Conservation (phyloP, 225 moss, liverwort and hornwort genomes). For the Rhytidiadelphus loreus region DNA sequence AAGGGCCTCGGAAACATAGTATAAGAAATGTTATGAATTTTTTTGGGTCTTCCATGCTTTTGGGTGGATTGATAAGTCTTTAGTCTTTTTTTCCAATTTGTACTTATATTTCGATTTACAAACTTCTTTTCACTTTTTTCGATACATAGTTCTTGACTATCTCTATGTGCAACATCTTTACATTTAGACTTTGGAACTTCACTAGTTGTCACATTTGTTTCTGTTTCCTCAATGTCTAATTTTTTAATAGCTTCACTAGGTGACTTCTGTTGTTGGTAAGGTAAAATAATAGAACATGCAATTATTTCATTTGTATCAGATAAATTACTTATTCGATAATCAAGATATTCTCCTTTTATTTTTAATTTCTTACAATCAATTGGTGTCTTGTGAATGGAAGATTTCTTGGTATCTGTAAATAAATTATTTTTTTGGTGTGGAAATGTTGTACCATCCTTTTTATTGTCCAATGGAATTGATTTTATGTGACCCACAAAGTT, state of each 20-base stretch:
- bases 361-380: neutral
- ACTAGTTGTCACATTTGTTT: neutral
- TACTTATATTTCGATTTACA: neutral
- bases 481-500: neutral
- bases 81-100: neutral
- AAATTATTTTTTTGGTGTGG: neutral
- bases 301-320: slow-evolving; percentile 1
- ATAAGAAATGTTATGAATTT: neutral
- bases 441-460: neutral
- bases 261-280: neutral
- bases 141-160: neutral
- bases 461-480: neutral
- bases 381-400: neutral
- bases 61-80: neutral
- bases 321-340: neutral
- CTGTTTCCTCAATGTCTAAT: neutral
- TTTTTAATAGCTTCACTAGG: neutral
- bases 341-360: neutral
- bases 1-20: neutral
- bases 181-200: neutral
- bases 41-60: slow-evolving; percentile 2
- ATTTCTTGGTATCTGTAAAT: neutral
- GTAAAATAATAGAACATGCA: neutral
- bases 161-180: neutral
- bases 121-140: neutral